Base-by-base conservation (phyloP, 805 yeast genomes). In the Debaryomyces prosopidis region DNA sequence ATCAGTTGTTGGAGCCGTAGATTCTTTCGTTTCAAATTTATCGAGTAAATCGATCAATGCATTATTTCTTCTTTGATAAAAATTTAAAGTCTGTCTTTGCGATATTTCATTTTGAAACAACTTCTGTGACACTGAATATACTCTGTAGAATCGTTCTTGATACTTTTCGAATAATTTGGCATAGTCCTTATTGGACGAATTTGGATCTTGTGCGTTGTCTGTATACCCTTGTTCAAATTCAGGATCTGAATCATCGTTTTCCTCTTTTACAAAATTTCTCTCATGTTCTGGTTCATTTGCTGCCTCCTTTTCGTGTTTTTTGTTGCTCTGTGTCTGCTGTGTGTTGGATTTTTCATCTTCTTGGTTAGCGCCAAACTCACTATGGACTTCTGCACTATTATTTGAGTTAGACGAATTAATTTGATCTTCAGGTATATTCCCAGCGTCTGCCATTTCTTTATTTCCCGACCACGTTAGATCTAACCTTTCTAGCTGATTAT, bases 61-160 rank as follows among this genome's bases (percentile, higher is more conserved):
- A 39, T 67, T 65, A 46, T 69, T 69, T 34, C 75, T 58, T 39
- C 76, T 49, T 40, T 68, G 60, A 44, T 61, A 68, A 47, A 57
- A 65, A 36, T 59, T 49, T 12, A 71, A 46, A 5, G 75, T 53
- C 39, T 68, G 65, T 20, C 76, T 48, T 49, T 66, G 73, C 16
- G 64, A 53, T 39, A 55, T 53, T 48, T 72, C 76, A n/a, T 56
- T 51, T 28, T 58, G 47, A 46, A 63, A 66, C 20, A 72, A 52
- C 32, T 54, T 45, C 34, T 55, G 57, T 10, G 71, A 62, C 23
- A 46, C 43, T 6, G 54, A 44, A 42, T 55, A 56, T 10, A 55
- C 67, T 17, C 44, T 43, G 28, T 55, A 48, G 52, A 63, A 68
- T 19, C 52, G 49, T 10, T 60, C 62, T 31, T 55, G 63, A 36